Conservation (phyloP, 2,329 filamentous ascomycete genomes). For the Xylariaceae sp. region DNA sequence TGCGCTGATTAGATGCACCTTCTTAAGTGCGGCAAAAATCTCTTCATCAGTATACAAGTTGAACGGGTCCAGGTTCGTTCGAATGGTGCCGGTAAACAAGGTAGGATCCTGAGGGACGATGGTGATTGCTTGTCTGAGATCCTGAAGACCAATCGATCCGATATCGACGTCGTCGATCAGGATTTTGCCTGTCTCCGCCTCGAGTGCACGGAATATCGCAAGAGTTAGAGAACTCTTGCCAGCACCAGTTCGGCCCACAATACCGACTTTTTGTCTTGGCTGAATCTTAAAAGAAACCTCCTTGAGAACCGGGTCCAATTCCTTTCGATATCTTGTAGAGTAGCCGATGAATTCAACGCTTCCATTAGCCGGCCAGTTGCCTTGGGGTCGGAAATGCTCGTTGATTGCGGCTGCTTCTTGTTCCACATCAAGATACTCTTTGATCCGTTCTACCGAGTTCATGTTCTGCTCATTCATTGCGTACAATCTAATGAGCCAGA, state of each 20-base stretch:
- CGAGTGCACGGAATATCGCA: slow-evolving; percentile 86
- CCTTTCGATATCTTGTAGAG: slow-evolving; percentile 79
- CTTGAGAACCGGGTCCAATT: slow-evolving; percentile 81
- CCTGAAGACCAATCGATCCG: slow-evolving; percentile 81
- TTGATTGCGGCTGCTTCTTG: slow-evolving; percentile 80
- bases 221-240: slow-evolving; percentile 94
- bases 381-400: slow-evolving; percentile 68
- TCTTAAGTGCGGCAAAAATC: slow-evolving; percentile 77
- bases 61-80: slow-evolving; percentile 92
- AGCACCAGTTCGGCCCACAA: slow-evolving; percentile 90
- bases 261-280: slow-evolving; percentile 86
- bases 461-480: slow-evolving; percentile 97
- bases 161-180: slow-evolving; percentile 90
- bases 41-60: slow-evolving; percentile 81
- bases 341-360: slow-evolving; percentile 84
- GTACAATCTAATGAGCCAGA: slow-evolving; percentile 94
- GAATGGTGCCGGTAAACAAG: slow-evolving; percentile 85
- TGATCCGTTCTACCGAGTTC: slow-evolving; percentile 97
- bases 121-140: slow-evolving; percentile 87
- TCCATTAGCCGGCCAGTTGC: slow-evolving; percentile 80
- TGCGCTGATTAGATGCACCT: slow-evolving; percentile 77
- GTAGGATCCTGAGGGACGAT: slow-evolving; percentile 98
- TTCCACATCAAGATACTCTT: slow-evolving; percentile 94
- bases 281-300: slow-evolving; percentile 81
- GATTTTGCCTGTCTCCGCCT: slow-evolving; percentile 86